These are phyloP conservation scores for Verticillium nubilum DNA, from an alignment of 2,329 filamentous ascomycete genomes.

Conservation along the genomic window DNA sequence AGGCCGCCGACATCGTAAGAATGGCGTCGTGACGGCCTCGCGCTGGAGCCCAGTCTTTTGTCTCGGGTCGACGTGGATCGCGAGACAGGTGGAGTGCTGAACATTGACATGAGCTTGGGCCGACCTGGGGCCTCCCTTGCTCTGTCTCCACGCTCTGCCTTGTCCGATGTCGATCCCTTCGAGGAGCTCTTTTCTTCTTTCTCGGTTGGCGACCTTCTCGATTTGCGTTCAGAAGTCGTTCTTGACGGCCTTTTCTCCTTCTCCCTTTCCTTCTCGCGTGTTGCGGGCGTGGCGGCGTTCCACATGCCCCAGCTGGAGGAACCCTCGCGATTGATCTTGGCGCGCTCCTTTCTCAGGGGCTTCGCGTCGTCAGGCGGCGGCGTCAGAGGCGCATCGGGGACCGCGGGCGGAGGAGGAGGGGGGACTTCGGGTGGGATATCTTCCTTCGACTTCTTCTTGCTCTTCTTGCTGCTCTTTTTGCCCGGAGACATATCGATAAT, in stretches of 20 bases:
- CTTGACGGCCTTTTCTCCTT: slow-evolving; percentile 47
- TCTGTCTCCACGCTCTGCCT: slow-evolving; percentile 44
- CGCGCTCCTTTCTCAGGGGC: slow-evolving; percentile 67
- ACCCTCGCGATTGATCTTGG: slow-evolving; percentile 68
- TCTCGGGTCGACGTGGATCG: slow-evolving; percentile 66
- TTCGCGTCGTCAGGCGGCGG: slow-evolving; percentile 49
- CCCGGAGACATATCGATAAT: slow-evolving; percentile 43
- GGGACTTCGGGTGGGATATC: slow-evolving; percentile 18
- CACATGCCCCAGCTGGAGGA: slow-evolving; percentile 71
- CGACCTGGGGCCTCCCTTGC: slow-evolving; percentile 44
- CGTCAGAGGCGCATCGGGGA: slow-evolving; percentile 41
- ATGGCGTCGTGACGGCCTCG: slow-evolving; percentile 60
- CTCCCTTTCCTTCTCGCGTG: slow-evolving; percentile 34
- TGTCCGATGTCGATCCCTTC: slow-evolving; percentile 70
- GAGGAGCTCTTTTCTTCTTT: slow-evolving; percentile 59
- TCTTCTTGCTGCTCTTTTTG: slow-evolving; percentile 38
- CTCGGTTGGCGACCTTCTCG: slow-evolving; percentile 48
- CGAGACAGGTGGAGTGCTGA: slow-evolving; percentile 62
- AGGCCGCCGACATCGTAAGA: slow-evolving; percentile 63
- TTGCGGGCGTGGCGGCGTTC: slow-evolving; percentile 45
- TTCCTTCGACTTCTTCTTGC: slow-evolving; percentile 29
- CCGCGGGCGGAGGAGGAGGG: slow-evolving; percentile 39
- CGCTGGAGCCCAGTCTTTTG: slow-evolving; percentile 49
- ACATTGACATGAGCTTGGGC: slow-evolving; percentile 57
- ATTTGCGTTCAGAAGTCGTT: slow-evolving; percentile 43